Evolutionary conservation across 176 grass and related monocot genomes (phyloP).

Genomic region (Zizania latifolia): DNA sequence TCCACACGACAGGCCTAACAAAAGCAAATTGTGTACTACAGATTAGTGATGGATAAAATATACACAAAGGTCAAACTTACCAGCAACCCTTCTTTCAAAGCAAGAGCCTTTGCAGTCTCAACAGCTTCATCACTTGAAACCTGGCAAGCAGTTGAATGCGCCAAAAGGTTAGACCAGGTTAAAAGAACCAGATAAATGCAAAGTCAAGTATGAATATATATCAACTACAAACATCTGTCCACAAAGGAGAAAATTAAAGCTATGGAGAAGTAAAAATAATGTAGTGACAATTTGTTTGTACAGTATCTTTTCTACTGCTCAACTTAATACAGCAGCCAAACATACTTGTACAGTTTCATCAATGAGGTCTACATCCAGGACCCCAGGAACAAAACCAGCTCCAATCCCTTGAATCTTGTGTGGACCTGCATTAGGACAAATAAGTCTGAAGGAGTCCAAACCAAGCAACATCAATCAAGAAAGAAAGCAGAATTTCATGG

Average conservation of each 20-base stretch:
- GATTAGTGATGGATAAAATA: not conserved
- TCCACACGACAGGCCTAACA: not conserved
- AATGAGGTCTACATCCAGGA: slow-evolving; percentile 63
- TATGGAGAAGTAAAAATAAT: not conserved
- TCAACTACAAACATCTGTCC: not conserved
- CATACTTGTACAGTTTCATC: slow-evolving; percentile 67
- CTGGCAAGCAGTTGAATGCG: slow-evolving; percentile 33
- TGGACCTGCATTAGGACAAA: slow-evolving; percentile 44
- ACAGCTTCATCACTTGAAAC: slow-evolving; percentile 84
- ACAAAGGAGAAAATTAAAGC: not conserved
- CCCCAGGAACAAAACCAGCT: slow-evolving; percentile 83
- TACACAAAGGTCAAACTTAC: slow-evolving; percentile 22
- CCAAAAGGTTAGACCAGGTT: slow-evolving; percentile 1
- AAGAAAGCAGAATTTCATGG: not conserved
- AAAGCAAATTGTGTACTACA: not conserved
- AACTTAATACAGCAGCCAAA: not conserved
- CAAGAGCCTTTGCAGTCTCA: slow-evolving; percentile 67
- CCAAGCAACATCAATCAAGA: slow-evolving; percentile 4
- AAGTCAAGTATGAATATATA: not conserved
- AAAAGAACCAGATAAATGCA: not conserved
- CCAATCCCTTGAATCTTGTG: slow-evolving; percentile 96
- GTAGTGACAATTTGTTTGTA: no score
- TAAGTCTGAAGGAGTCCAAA: slow-evolving; percentile 6
- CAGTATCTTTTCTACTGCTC: not conserved
- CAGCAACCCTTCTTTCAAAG: slow-evolving; percentile 83